These are phyloP conservation scores for Tilletia walkeri DNA, from an alignment of 1,284 basidiomycete species.

Conservation along the genomic window DNA sequence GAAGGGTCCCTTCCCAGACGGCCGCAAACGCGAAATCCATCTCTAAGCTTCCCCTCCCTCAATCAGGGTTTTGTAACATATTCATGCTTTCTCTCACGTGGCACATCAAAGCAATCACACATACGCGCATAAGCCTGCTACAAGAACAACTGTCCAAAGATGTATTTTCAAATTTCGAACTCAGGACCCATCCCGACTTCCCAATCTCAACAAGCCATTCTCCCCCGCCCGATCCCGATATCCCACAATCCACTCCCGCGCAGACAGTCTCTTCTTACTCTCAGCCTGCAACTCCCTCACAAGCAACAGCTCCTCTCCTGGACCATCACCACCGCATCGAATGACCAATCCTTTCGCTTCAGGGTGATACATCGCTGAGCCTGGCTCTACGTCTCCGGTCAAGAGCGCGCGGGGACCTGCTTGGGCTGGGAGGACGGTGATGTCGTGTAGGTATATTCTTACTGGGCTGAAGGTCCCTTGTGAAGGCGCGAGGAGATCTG, in stretches of 20 bases:
- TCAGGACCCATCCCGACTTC: background rate
- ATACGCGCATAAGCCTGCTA: background rate
- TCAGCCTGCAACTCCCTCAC: background rate
- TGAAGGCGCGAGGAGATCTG: too few relatives aligned
- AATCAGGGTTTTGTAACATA: background rate
- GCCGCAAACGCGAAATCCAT: background rate
- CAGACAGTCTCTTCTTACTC: background rate
- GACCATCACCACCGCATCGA: background rate
- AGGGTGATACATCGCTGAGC: background rate
- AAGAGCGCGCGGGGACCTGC: background rate
- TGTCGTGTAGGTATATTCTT: background rate
- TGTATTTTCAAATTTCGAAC: background rate
- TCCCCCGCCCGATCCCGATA: background rate
- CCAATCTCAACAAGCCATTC: background rate
- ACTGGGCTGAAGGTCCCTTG: too few relatives aligned
- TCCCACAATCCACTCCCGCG: slow-evolving; percentile 1
- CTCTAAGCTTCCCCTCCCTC: background rate
- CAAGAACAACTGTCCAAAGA: too few relatives aligned
- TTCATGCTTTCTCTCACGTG: too few relatives aligned
- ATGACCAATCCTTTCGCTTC: background rate
- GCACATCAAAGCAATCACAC: too few relatives aligned
- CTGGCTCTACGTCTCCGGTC: background rate
- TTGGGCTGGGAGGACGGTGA: background rate
- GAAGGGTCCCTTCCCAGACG: slow-evolving; percentile 40
- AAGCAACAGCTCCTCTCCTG: background rate